Evolutionary conservation across 2,329 filamentous ascomycete genomes (phyloP), one percentile per base, ranked within the genome.

Genomic region (Intubia oerlemansii): DNA sequence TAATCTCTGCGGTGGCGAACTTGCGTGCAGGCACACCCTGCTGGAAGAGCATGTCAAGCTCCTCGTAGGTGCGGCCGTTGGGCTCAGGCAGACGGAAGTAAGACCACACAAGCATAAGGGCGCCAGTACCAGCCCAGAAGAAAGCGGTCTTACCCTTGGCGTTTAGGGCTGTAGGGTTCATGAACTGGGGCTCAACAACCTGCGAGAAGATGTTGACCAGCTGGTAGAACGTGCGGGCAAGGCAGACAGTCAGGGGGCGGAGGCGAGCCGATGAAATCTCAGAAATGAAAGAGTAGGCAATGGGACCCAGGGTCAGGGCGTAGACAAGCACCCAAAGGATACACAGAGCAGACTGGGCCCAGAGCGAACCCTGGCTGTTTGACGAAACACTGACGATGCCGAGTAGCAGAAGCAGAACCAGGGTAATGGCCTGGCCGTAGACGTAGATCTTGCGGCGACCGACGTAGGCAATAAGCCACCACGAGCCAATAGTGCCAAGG

Each of bases 311-410:
- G 3, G 54, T n/a, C n/a, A n/a, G n/a, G n/a, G n/a, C n/a, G n/a
- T n/a, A n/a, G n/a, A n/a, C n/a, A n/a, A n/a, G n/a, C n/a, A n/a
- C n/a, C n/a, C n/a, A n/a, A n/a, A n/a, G n/a, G n/a, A n/a, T n/a
- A 57, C 75, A 92, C 84, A 49, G 91, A 76, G 34, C 65, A 66
- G n/a, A 80, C 80, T 0, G 79, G 88, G 1, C 79, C 80, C 32
- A 85, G 54, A 4, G 76, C 75, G 1, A 62, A n/a, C n/a, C 69
- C 38, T 66, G 48, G 20, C 62, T 44, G 5, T 62, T 56, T 41
- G 80, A 59, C 1, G 50, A 41, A 0, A 62, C 54, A 0, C 73
- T 69, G 0, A 79, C 74, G 3, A 88, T 60, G 1, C 78, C 79
- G 2, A 88, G 59, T 56, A 90, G 88, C 10, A 82, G 82, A 46